phyloP scores from a whole-genome alignment of 345 rosid genomes.

The Eucalyptus pumila region DNA sequence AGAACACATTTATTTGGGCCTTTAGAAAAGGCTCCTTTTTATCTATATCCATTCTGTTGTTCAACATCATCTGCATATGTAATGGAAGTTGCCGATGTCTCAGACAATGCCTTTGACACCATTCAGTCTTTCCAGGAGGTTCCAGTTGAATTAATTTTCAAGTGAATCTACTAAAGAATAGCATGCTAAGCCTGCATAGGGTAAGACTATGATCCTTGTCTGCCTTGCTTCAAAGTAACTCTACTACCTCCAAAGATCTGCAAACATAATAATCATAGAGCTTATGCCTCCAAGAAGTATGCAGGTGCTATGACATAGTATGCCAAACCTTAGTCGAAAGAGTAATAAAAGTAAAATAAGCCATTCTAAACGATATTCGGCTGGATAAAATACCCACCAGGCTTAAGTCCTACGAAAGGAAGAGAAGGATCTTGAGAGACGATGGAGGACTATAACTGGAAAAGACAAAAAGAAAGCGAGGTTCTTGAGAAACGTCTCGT shows the following conservation, averaged over 20 bases:
- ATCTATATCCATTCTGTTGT: background rate
- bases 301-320: background rate
- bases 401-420: background rate
- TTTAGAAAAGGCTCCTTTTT: background rate
- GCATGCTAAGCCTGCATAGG: background rate
- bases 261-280: background rate
- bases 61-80: background rate
- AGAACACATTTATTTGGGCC: background rate
- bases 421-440: background rate
- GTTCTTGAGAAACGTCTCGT: background rate
- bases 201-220: background rate
- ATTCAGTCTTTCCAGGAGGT: background rate
- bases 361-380: background rate
- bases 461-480: background rate
- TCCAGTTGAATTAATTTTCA: background rate
- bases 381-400: background rate
- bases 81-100: background rate
- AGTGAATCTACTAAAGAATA: background rate
- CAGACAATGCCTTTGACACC: background rate
- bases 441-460: background rate
- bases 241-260: background rate
- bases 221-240: background rate
- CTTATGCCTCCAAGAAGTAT: background rate
- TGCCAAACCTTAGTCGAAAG: background rate
- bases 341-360: background rate